Conservation (phyloP, 2,329 filamentous ascomycete genomes). For the Taxawa tesnikishii region DNA sequence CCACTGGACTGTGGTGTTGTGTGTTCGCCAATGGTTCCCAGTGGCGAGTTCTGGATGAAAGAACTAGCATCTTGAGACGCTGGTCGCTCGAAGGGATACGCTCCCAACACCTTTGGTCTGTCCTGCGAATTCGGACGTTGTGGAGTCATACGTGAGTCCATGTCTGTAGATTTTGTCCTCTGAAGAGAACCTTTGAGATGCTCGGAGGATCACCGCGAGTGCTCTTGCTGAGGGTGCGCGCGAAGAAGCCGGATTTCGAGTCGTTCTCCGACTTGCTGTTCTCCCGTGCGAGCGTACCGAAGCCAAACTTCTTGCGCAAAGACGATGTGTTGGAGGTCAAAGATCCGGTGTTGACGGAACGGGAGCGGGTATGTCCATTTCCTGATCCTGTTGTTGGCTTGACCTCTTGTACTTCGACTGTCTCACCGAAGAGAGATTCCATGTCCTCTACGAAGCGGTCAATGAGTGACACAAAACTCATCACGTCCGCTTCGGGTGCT, state of each 20-base stretch:
- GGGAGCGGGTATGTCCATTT: slow-evolving; percentile 33
- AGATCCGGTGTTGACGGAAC: slow-evolving; percentile 57
- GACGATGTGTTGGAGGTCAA: slow-evolving; percentile 79
- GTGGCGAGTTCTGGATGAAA: slow-evolving; percentile 32
- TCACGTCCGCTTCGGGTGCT: slow-evolving; percentile 62
- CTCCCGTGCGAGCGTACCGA: slow-evolving; percentile 62
- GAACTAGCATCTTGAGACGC: slow-evolving; percentile 28
- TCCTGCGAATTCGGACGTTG: slow-evolving; percentile 6
- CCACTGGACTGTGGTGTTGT: slow-evolving; percentile 30
- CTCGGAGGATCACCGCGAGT: slow-evolving; percentile 49
- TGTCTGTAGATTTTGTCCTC: slow-evolving; percentile 69
- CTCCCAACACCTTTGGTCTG: slow-evolving; percentile 25
- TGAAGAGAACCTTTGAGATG: slow-evolving; percentile 53
- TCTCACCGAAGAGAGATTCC: slow-evolving; percentile 72
- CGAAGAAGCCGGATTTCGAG: slow-evolving; percentile 63
- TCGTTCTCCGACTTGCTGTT: slow-evolving; percentile 62
- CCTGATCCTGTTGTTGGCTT: slow-evolving; percentile 2
- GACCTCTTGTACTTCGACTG: slow-evolving; percentile 10
- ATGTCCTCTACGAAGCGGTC: slow-evolving; percentile 84
- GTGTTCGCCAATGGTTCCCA: slow-evolving; percentile 39
- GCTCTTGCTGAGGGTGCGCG: slow-evolving; percentile 80
- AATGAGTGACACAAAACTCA: slow-evolving; percentile 76
- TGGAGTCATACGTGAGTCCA: slow-evolving; percentile 31
- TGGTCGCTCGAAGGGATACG: slow-evolving; percentile 35
- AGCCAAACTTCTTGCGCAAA: slow-evolving; percentile 70